Base-by-base conservation (phyloP, 768 basidiomycete species). In the Agaricus subrufescens region DNA sequence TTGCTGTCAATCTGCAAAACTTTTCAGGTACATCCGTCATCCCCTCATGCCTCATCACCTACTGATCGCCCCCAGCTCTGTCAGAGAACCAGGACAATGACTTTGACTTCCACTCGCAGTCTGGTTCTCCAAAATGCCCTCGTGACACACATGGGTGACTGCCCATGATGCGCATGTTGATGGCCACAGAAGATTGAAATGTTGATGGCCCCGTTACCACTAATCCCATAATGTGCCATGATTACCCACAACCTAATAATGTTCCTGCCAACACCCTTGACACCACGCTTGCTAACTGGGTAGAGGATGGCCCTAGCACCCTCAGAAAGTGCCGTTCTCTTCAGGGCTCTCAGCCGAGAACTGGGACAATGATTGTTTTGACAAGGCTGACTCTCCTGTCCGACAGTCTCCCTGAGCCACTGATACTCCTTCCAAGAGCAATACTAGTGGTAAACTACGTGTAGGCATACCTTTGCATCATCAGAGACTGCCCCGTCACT, bases 1-100 rank as follows among this genome's bases (percentile, higher is more conserved):
- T 29, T 4, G 46, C 39, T 10, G 25, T 42, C 37, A n/a, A 34
- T 29, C 26, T 40, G 4, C 38, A 40, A 43, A 29, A 48, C 15
- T 11, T 12, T 19, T 55, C 54, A 55, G 54, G 54, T 49, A 55
- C 23, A 29, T 52, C 26, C 15, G 42, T 46, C 46, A n/a, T 46
- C 46, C 42, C 44, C 47, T 54, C 42, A 12, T 40, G 29, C 53
- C 46, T 46, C 27, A 25, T 46, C 15, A 25, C 19, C 19, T 23
- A 25, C 42, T 56, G 47, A 54, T 54, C n/a, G 14, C 25, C 31
- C 42, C 42, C 57, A 77, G 77, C 69, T 56, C 69, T 78, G 10
- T 75, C 81, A 56, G 87, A 89, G 68, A 87, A 82, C 69, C 89
- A 87, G 87, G 87, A 89, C 73, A 86, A 89, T 61, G 86, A 89